A percentile compares a stretch with the other conserved stretches of the same genome.
Conservation (phyloP, 2,329 filamentous ascomycete species). For the Tolypocladium inflatum region DNA sequence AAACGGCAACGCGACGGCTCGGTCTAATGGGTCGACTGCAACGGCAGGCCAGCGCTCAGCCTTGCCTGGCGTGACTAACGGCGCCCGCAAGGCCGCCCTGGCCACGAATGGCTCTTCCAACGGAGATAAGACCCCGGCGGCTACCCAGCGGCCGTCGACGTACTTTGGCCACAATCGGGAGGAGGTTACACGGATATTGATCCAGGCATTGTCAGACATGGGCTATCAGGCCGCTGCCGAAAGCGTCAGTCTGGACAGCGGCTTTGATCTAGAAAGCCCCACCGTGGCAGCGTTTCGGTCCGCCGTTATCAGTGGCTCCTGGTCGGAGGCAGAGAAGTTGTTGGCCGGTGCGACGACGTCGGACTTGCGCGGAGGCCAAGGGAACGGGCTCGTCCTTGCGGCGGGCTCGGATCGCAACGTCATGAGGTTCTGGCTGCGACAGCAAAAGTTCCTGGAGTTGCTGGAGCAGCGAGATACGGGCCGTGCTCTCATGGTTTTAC, state of each 20-base stretch:
- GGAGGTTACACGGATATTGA: slow-evolving; percentile 85
- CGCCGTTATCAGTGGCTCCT: slow-evolving; percentile 71
- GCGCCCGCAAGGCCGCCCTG: slow-evolving; percentile 33
- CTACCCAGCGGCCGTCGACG: slow-evolving; percentile 13
- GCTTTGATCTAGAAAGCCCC: slow-evolving; percentile 75
- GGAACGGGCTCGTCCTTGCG: slow-evolving; percentile 61
- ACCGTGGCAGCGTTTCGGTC: slow-evolving; percentile 78
- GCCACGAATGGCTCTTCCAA: slow-evolving; percentile 46
- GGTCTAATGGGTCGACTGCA: slow-evolving; percentile 33
- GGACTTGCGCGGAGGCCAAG: slow-evolving; percentile 21
- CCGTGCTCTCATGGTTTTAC: slow-evolving; percentile 70
- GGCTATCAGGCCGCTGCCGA: slow-evolving; percentile 74
- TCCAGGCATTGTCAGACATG: slow-evolving; percentile 83
- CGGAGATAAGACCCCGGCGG: slow-evolving; percentile 13
- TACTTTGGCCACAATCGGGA: slow-evolving; percentile 86
- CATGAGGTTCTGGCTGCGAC: slow-evolving; percentile 81
- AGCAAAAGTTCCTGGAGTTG: slow-evolving; percentile 92
- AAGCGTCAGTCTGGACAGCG: slow-evolving; percentile 70
- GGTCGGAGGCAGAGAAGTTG: slow-evolving; percentile 76
- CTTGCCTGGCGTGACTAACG: slow-evolving; percentile 29
- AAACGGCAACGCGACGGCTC: slow-evolving; percentile 41
- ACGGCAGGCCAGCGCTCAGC: slow-evolving; percentile 11
- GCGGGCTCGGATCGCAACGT: slow-evolving; percentile 65
- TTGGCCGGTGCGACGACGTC: slow-evolving; percentile 47
- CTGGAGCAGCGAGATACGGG: slow-evolving; percentile 67